phyloP scores from a whole-genome alignment of 805 yeast genomes.

The Middelhovenomyces tepae region DNA sequence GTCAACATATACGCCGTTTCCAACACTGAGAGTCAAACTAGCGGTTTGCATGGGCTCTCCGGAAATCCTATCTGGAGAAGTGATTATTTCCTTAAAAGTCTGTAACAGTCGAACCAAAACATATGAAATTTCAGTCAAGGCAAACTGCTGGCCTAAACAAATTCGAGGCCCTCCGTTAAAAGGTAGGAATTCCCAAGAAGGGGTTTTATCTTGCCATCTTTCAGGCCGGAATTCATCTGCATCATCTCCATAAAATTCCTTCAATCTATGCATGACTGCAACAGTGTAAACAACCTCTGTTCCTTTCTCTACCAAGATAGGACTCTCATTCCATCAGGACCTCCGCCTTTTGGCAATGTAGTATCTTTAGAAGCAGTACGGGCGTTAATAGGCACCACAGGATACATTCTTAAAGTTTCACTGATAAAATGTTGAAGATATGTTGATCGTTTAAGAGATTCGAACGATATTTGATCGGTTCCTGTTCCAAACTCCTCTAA shows the following conservation, averaged over 20 bases:
- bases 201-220: constrained; percentile 30
- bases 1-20: no score
- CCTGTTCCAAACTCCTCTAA: constrained; percentile 16
- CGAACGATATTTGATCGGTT: constrained; percentile 28
- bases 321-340: constrained; percentile 27
- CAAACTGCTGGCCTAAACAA: constrained; percentile 44
- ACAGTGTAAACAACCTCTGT: constrained; percentile 29
- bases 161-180: constrained; percentile 45
- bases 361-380: constrained; percentile 36
- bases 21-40: no score
- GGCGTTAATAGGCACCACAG: constrained; percentile 39
- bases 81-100: constrained; percentile 24
- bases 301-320: constrained; percentile 33
- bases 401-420: constrained; percentile 38
- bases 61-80: no score
- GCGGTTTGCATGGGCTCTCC: no score
- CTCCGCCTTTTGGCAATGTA: constrained; percentile 42
- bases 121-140: constrained; percentile 39
- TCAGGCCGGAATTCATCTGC: constrained; percentile 32
- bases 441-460: constrained; percentile 34
- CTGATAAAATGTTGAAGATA: constrained; percentile 37
- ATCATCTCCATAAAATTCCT: constrained; percentile 34
- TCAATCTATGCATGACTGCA: constrained; percentile 34
- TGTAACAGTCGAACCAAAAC: constrained; percentile 33
- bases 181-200: constrained; percentile 38